phyloP scores from a whole-genome alignment of 495 filamentous ascomycete genomes.

The Aspergillus cristatus region DNA sequence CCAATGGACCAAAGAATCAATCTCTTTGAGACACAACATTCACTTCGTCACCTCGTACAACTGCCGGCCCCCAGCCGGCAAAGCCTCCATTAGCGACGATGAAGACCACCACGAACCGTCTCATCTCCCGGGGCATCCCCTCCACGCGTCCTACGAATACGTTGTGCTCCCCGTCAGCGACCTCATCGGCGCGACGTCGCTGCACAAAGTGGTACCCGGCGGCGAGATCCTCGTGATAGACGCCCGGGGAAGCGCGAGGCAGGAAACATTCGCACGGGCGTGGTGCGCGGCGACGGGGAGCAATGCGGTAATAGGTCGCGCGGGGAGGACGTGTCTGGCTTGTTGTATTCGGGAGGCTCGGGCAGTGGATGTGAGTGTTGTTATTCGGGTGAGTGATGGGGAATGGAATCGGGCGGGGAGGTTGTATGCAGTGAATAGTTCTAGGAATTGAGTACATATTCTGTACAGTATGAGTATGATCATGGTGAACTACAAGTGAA shows the following conservation, averaged over 20 bases:
- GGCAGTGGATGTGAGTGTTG: conserved; percentile 54
- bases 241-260: conserved; percentile 42
- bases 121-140: conserved; percentile 48
- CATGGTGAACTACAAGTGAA: no score
- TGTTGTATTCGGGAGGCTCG: conserved; percentile 65
- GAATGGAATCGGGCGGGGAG: neutral
- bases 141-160: conserved; percentile 52
- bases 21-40: conserved; percentile 50
- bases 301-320: conserved; percentile 58
- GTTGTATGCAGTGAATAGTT: no score
- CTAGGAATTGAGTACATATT: no score
- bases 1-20: conserved; percentile 28
- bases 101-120: conserved; percentile 33
- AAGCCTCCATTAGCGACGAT: conserved; percentile 31
- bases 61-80: conserved; percentile 42
- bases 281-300: conserved; percentile 61
- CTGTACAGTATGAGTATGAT: no score
- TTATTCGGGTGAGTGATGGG: conserved; percentile 47
- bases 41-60: conserved; percentile 58
- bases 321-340: conserved; percentile 52
- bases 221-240: conserved; percentile 41
- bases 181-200: no score
- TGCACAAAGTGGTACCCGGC: conserved; percentile 22
- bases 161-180: no score
- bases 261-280: conserved; percentile 58